Evolutionary conservation across 176 grass and related monocot species (phyloP).

Genomic region (Raddia guianensis): DNA sequence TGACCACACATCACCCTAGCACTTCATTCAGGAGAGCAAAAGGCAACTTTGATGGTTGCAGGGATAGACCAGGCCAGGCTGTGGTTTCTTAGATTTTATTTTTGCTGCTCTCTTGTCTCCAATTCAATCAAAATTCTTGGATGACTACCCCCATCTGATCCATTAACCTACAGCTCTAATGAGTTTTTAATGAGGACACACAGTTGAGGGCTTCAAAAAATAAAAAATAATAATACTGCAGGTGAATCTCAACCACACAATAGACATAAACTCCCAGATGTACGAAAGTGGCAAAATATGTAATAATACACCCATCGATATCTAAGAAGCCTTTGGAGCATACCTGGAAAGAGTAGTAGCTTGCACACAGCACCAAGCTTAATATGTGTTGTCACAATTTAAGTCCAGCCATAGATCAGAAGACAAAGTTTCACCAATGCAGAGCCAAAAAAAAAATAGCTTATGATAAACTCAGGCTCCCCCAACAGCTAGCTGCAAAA

Average conservation of each 20-base stretch:
- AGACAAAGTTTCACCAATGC: slow-evolving; percentile 26
- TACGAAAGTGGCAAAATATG: not conserved
- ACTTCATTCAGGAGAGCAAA: slow-evolving; percentile 7
- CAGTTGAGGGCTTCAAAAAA: not conserved
- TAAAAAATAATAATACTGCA: not conserved
- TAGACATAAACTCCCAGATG: not conserved
- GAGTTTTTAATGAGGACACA: not conserved
- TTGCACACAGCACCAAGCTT: not conserved
- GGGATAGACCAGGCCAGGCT: not conserved
- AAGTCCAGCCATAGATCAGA: not conserved
- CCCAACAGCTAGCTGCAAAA: slow-evolving; percentile 59
- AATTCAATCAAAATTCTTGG: not conserved
- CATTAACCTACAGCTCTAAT: not conserved
- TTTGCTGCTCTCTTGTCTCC: not conserved
- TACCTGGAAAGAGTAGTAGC: slow-evolving; percentile 39
- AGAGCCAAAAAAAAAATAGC: not conserved
- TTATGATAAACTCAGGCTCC: slow-evolving; percentile 42
- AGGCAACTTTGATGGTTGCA: not conserved
- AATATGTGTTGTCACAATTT: not conserved
- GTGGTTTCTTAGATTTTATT: slow-evolving; percentile 3
- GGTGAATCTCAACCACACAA: too few species aligned
- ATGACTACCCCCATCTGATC: not conserved
- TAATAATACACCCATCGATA: not conserved
- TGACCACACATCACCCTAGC: not conserved
- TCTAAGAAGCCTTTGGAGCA: not conserved